Base-by-base conservation (phyloP, 2,329 filamentous ascomycete genomes). In the Epichloe sp. region DNA sequence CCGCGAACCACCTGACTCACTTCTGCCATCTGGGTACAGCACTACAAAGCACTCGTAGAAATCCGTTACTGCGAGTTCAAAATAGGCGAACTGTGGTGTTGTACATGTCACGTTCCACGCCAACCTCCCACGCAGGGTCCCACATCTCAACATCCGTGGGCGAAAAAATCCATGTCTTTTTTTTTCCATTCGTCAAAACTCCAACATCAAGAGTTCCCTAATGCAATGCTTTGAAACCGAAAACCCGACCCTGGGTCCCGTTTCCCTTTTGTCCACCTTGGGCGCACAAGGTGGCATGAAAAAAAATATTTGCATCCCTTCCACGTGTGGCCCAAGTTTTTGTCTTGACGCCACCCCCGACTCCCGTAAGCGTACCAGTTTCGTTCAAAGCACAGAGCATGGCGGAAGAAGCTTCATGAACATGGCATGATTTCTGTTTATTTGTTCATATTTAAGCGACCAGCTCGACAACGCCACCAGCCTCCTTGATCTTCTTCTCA, bases 401-500 rank as follows among this genome's bases (percentile, higher is more conserved):
- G 17, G 45, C 23, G 23, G 41, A 37, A 23, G 37, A 35, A 21
- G 51, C 26, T 43, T 49, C 42, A 49, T 35, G 31, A 41, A 47
- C 48, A 23, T 26, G 31, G 3, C 3, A 34, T 15, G 14, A 47
- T 44, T 36, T 45, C 38, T 42, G 50, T 47, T 47, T 23, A 41
- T 42, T 36, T 42, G 31, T 41, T 44, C 46, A 44, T 42, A 61
- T 65, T 69, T 73, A 96, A 76, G 89, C 90, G 68, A 96, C 88
- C 71, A 96, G 81, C 82, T 96, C 88, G 67, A 95, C 79, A 68
- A 95, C 87, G 75, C 91, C 91, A 73, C 93, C 93, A 67, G 90
- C 91, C 74, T 93, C 88, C 72, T 87, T 95, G 76, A 98, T 96
- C 86, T 98, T 98, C 78, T 88, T 80, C 85, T 98, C 93, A 62